Base-by-base conservation (phyloP, 768 basidiomycete species). In the Serpula lacrymans region DNA sequence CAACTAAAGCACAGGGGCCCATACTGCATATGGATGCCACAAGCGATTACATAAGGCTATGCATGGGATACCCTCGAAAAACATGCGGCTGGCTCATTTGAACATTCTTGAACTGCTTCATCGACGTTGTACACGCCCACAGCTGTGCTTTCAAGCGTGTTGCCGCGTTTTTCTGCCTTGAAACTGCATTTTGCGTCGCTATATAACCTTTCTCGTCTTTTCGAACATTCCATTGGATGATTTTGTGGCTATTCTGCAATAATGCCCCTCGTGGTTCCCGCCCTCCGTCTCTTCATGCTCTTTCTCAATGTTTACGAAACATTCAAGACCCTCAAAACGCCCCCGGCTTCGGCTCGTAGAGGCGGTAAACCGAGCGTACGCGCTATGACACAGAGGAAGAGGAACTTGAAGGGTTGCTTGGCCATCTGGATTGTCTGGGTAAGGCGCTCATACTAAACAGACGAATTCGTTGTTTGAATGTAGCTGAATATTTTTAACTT, bases 351-450 rank as follows among this genome's bases (percentile, higher is more conserved):
- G 5, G 51, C 65, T 14, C 64, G 69, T 36, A 58, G 64, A 14
- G 74, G 72, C 44, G 80, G 82, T 10, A 70, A 70, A 18, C 83
- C 82, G 7, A 86, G 81, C 49, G 60, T 73, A 14, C 75, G 83
- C 25, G 85, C 86, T 9, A 57, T 82, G 47, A 74, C 81, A 18
- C 82, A 84, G 59, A 71, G 89, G 52, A 92, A 92, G 60, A 75
- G 89, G 45, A 78, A 82, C 54, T 84, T 92, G 75, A 92, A 92
- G 59, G 88, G 88, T 14, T 82, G 80, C 55, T 66, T 92, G 34
- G 78, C 86, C 26, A 77, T 91, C 11, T 92, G 90, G 90, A 71
- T 88, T 30, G 80, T 92, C 47, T 92, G 87, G 85, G 89, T 88
- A 65, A 64, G 69, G 61, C 38, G 30, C 22, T 33, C 29, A n/a